Evolutionary conservation across 2,329 filamentous ascomycete genomes (phyloP).

Genomic region (Pyrenophora tritici-repentis): DNA sequence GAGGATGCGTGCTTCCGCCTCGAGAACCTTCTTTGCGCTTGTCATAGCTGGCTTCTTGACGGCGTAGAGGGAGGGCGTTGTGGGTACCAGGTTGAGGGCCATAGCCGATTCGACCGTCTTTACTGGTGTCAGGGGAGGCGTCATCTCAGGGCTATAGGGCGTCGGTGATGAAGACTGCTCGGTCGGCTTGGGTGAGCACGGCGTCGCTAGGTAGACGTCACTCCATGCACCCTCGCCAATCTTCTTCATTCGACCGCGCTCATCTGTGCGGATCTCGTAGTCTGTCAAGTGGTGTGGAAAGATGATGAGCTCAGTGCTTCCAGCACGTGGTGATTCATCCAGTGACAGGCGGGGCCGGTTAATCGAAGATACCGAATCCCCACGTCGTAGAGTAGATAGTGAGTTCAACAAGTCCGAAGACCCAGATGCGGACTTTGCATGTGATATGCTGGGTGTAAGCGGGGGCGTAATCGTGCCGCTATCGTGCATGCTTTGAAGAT

Average conservation of each 20-base stretch:
- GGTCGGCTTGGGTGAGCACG: slow-evolving; percentile 20
- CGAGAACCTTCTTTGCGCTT: slow-evolving; percentile 38
- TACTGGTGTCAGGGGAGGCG: slow-evolving; percentile 38
- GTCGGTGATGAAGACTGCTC: slow-evolving; percentile 2
- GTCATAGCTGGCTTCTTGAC: slow-evolving; percentile 42
- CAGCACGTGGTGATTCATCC: slow-evolving; percentile 24
- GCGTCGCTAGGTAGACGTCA: slow-evolving; percentile 44
- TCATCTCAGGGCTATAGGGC: slow-evolving; percentile 14
- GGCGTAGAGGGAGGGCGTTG: slow-evolving; percentile 33
- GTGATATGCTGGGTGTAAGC: slow-evolving; percentile 32
- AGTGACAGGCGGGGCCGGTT: slow-evolving; percentile 17
- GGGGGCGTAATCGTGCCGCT: slow-evolving; percentile 35
- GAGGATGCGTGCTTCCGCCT: slow-evolving; percentile 39
- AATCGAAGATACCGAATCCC: slow-evolving; percentile 27
- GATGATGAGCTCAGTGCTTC: slow-evolving; percentile 26
- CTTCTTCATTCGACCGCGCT: slow-evolving; percentile 31
- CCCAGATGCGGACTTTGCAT: slow-evolving; percentile 26
- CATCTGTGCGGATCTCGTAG: slow-evolving; percentile 31
- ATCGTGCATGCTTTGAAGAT: slow-evolving; percentile 19
- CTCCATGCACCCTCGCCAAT: slow-evolving; percentile 46
- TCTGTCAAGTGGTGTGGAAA: slow-evolving; percentile 35
- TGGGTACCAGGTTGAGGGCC: slow-evolving; percentile 11
- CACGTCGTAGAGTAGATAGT: slow-evolving; percentile 25
- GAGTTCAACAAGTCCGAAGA: slow-evolving; percentile 26
- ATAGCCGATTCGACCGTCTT: slow-evolving; percentile 24